Percentiles rank a stretch among this genome's conserved stretches.
Conservation (phyloP, 768 basidiomycete genomes). For the Boletales sp. region DNA sequence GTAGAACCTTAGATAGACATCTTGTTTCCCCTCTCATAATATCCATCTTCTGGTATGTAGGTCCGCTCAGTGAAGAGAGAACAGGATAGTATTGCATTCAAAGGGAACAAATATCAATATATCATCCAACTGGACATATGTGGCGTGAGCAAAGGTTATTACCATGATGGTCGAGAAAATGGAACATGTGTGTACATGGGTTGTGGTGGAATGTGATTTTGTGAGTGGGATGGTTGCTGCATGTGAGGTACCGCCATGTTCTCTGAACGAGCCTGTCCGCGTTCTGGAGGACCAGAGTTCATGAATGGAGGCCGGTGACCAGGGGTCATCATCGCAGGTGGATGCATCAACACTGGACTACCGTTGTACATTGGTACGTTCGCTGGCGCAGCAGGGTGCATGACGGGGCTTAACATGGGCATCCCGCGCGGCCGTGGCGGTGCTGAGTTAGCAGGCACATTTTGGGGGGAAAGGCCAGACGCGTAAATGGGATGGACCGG, state of each 20-base stretch:
- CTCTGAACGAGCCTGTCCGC: slow-evolving; percentile 48
- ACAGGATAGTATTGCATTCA: slow-evolving; percentile 23
- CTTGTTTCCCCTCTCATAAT: slow-evolving; percentile 17
- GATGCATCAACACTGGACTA: slow-evolving; percentile 67
- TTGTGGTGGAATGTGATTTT: slow-evolving; percentile 25
- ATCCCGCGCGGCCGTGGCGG: slow-evolving; percentile 48
- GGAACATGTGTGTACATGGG: slow-evolving; percentile 28
- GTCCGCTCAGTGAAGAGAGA: slow-evolving; percentile 2
- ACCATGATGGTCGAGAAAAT: slow-evolving; percentile 31
- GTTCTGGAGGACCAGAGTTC: slow-evolving; percentile 47
- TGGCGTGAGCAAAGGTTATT: slow-evolving; percentile 10
- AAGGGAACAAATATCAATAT: slow-evolving; percentile 30
- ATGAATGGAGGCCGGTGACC: slow-evolving; percentile 35
- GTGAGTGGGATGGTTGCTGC: slow-evolving; percentile 33
- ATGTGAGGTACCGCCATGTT: slow-evolving; percentile 41
- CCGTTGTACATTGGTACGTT: slow-evolving; percentile 54
- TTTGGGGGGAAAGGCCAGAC: slow-evolving; percentile 38
- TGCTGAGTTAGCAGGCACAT: slow-evolving; percentile 28
- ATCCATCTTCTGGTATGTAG: background rate
- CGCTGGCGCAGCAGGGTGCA: slow-evolving; percentile 50
- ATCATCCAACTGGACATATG: slow-evolving; percentile 24
- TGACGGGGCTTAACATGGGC: slow-evolving; percentile 70
- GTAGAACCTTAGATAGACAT: slow-evolving; percentile 20
- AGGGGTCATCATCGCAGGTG: slow-evolving; percentile 38
- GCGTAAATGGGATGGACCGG: slow-evolving; percentile 46